Conservation (phyloP, 768 basidiomycete genomes). For the Strobilomyces echinocephalus region DNA sequence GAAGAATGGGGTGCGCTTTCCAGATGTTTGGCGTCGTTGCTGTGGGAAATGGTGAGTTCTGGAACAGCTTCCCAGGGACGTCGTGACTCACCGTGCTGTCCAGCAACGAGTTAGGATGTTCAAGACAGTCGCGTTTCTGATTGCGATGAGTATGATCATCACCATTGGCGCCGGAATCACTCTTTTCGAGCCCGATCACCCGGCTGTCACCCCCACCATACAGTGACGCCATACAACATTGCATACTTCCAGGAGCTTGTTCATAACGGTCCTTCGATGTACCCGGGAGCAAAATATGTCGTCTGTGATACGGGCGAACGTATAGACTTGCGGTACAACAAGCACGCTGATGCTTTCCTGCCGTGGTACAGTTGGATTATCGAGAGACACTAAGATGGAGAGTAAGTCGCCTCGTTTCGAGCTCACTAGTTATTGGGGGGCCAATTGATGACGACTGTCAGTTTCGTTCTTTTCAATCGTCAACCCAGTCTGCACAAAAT, state of each 20-base stretch:
- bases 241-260: slow-evolving; percentile 91
- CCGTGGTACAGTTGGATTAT: slow-evolving; percentile 99
- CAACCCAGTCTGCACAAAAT: slow-evolving; percentile 99
- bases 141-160: slow-evolving; percentile 44
- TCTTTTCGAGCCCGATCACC: too few relatives aligned
- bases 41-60: slow-evolving; percentile 44
- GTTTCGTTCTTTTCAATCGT: slow-evolving; percentile 77
- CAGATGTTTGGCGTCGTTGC: slow-evolving; percentile 54
- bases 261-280: slow-evolving; percentile 87
- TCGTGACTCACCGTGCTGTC: background rate
- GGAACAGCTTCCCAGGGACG: background rate
- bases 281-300: slow-evolving; percentile 95
- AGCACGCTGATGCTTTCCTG: slow-evolving; percentile 88
- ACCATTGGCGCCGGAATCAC: slow-evolving; percentile 50
- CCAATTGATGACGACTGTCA: slow-evolving; percentile 5
- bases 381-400: slow-evolving; percentile 95
- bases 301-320: slow-evolving; percentile 96
- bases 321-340: slow-evolving; percentile 95
- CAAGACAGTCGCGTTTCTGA: slow-evolving; percentile 52
- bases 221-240: slow-evolving; percentile 98
- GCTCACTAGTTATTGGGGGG: background rate
- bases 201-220: too few relatives aligned
- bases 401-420: slow-evolving; percentile 54
- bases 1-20: slow-evolving; percentile 54
- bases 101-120: slow-evolving; percentile 55